These are phyloP conservation scores for Rhytidiadelphus loreus DNA, from an alignment of 225 moss, liverwort and hornwort genomes.

Conservation along the genomic window DNA sequence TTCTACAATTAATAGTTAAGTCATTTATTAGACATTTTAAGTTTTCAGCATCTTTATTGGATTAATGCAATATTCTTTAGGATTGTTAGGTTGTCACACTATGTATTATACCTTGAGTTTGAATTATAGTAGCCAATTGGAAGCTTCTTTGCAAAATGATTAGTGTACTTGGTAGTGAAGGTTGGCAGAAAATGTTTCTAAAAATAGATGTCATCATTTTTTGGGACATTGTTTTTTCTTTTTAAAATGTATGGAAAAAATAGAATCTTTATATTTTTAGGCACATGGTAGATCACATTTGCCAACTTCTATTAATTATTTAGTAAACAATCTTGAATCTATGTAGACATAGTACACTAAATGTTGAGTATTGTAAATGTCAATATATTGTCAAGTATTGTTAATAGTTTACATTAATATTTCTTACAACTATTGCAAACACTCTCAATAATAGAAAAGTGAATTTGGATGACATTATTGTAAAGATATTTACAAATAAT, in stretches of 20 bases:
- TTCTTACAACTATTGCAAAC: neutral
- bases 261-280: neutral
- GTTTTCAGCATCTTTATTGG: neutral
- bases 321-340: neutral
- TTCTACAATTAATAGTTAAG: neutral
- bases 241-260: too few relatives aligned
- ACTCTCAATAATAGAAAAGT: neutral
- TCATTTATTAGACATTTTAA: neutral
- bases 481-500: neutral
- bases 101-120: neutral
- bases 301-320: too few relatives aligned
- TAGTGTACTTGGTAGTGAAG: accelerated
- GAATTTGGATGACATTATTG: neutral
- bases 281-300: accelerated
- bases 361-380: neutral
- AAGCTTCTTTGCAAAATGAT: neutral
- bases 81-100: neutral
- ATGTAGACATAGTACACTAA: too few relatives aligned
- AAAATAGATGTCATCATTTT: accelerated
- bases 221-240: too few relatives aligned
- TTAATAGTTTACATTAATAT: neutral
- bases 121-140: neutral
- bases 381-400: neutral
- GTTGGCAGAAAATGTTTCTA: neutral
- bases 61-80: neutral